Base-by-base conservation (phyloP, 495 filamentous ascomycete species). In the Penicillium daleae region DNA sequence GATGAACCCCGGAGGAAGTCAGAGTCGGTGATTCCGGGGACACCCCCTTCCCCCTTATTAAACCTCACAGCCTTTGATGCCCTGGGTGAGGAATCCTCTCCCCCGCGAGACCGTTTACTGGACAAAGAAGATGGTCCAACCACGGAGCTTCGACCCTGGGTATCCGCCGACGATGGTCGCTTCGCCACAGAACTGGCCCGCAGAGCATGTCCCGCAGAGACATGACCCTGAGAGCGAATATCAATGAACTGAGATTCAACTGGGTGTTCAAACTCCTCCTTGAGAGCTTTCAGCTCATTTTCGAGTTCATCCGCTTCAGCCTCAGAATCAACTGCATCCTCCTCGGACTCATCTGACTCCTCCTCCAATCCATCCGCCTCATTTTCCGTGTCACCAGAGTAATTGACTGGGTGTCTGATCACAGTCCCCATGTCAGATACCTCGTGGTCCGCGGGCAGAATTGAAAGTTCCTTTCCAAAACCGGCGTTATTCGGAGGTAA, bases 281-380 rank as follows among this genome's bases (percentile, higher is more conserved):
- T 77, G 27, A 83, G 67, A 42, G 71, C 80, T 53, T 78, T 64
- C 13, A 84, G 52, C 33, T 84, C 82, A 24, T 74, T 76, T 29
- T 69, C 71, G 19, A 82, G 56, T 35, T 82, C 79, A 3, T 71
- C 71, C 17, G 75, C 73, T 29, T 81, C 77, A 37, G 74, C 57
- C 4, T 81, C 76, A 24, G 76, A 74, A 21, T 46, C 42, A 46
- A 9, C 42, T 46, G 42, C 21, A 22, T 46, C 42, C 42, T 46
- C 42, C 42, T 46, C 42, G 9, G 42, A 46, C 8, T 4, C 19
- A 10, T 24, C 19, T 12, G 42, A 46, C 4, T 46, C 42, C 1
- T 22, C 19, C n/a, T 42, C n/a, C 21, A n/a, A 21, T 3, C 69
- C 56, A 27, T 77, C 77, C 10, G 59, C 67, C 26, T 82, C 83